phyloP scores from a whole-genome alignment of 345 rosid species.

The Moringa oleifera region DNA sequence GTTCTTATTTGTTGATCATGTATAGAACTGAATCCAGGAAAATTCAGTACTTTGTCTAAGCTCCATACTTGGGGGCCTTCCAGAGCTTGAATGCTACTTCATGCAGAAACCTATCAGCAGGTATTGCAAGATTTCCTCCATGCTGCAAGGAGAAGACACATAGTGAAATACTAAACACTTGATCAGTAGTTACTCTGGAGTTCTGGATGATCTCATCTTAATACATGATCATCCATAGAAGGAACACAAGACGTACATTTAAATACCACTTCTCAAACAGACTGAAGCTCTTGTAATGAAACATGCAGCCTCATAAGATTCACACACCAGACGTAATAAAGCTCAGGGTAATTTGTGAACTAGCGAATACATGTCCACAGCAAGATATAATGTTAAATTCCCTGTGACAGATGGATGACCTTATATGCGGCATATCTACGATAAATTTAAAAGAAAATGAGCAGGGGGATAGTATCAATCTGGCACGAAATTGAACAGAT shows the following conservation, averaged over 20 bases:
- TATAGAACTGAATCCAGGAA: neutral
- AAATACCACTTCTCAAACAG: no score
- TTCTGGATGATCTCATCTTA: no score
- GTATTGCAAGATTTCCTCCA: constrained; percentile 72
- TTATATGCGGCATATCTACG: neutral
- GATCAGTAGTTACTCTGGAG: neutral
- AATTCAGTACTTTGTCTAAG: constrained; percentile 18
- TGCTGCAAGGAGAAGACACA: constrained; percentile 31
- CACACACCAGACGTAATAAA: no score
- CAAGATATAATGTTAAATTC: neutral
- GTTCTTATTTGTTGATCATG: neutral
- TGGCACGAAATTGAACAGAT: neutral
- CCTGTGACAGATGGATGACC: neutral
- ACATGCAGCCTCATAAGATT: no score
- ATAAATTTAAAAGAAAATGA: no score
- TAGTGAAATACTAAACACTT: neutral
- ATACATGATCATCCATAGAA: no score
- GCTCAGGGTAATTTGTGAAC: neutral
- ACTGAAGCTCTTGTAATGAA: no score
- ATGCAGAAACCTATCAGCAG: constrained; percentile 88
- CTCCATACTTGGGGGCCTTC: constrained; percentile 99
- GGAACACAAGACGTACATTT: no score
- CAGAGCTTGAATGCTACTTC: constrained; percentile 96
- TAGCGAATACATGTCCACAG: neutral
- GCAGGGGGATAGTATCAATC: neutral